Conservation (phyloP, 2,329 filamentous ascomycete genomes). For the Colletotrichum truncatum region DNA sequence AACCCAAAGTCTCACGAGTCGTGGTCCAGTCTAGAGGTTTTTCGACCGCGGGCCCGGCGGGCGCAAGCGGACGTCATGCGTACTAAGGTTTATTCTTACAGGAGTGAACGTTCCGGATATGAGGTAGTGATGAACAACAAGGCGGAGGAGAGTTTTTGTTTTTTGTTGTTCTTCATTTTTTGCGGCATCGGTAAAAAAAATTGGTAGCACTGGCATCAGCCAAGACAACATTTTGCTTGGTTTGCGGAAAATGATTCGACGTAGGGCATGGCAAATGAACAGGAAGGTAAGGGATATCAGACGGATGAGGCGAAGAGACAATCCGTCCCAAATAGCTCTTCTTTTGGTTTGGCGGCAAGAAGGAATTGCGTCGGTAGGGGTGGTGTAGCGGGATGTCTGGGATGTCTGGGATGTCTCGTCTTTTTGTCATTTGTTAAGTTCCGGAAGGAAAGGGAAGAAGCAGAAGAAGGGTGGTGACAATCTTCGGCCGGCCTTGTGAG, state of each 20-base stretch:
- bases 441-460: constrained; percentile 8
- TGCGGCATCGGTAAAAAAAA: no score
- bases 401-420: constrained; percentile 18
- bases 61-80: not conserved
- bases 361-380: not conserved
- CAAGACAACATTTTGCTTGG: no score
- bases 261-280: no score
- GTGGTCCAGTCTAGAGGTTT: not conserved
- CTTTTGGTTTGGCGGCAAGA: not conserved
- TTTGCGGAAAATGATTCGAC: not conserved
- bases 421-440: constrained; percentile 30
- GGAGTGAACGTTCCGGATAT: no score
- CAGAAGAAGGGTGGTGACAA: not conserved
- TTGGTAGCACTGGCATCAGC: no score
- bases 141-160: no score
- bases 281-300: not conserved
- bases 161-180: no score
- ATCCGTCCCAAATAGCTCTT: constrained; percentile 2
- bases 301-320: not conserved
- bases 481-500: not conserved
- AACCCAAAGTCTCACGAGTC: constrained; percentile 25
- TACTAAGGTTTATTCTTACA: not conserved
- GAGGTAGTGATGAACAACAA: no score
- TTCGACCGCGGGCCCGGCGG: not conserved
- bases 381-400: not conserved